These are phyloP conservation scores for Plasmodium knowlesi DNA, from an alignment of 169 alveolate species.

Conservation along the genomic window DNA sequence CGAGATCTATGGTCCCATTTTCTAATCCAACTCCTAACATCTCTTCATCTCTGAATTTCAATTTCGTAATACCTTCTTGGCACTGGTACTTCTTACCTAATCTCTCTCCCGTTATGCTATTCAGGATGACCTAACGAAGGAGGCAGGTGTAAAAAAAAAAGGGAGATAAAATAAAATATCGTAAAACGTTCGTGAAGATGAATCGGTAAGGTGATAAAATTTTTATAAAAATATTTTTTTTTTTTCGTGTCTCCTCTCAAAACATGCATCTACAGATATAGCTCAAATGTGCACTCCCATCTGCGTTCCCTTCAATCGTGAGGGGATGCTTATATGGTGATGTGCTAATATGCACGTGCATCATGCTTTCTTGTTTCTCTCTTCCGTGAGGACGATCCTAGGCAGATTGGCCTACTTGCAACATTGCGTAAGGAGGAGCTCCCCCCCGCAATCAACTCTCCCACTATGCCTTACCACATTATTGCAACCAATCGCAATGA, in stretches of 20 bases:
- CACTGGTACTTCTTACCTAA: conserved; percentile 46
- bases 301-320: background rate
- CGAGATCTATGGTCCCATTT: conserved; percentile 54
- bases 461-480: conserved; percentile 27
- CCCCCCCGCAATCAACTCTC: background rate
- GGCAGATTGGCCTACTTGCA: background rate
- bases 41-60: conserved; percentile 62
- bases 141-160: background rate
- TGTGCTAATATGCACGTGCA: background rate
- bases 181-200: background rate
- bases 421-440: background rate
- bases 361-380: background rate
- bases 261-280: background rate
- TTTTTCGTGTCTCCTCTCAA: background rate
- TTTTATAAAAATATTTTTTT: background rate
- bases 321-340: background rate
- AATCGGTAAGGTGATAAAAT: background rate
- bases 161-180: too few relatives aligned
- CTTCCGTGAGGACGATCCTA: background rate
- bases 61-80: conserved; percentile 26
- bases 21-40: conserved; percentile 68
- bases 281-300: background rate
- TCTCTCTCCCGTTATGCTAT: conserved; percentile 13
- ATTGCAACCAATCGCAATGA: conserved; percentile 44
- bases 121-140: conserved; percentile 10